A percentile compares a stretch with the other conserved stretches of the same genome.
phyloP scores from a whole-genome alignment of 441 rosid species.

The Adansonia grandidieri region DNA sequence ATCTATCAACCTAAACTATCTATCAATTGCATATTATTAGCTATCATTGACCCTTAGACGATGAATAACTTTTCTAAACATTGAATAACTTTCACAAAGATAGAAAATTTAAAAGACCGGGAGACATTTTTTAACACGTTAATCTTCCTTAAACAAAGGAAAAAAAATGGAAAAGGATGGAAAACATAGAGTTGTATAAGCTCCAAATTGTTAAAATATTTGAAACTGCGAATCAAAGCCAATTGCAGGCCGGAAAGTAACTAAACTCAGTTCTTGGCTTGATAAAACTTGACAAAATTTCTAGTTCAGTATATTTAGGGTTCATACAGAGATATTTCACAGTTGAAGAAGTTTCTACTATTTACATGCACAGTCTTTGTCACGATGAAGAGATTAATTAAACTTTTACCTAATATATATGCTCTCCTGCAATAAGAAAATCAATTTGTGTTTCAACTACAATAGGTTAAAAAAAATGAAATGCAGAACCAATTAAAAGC shows the following conservation, averaged over 20 bases:
- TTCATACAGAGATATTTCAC: not conserved
- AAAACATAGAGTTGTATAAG: not conserved
- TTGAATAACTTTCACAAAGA: not conserved
- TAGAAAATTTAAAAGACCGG: not conserved
- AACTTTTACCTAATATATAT: not conserved
- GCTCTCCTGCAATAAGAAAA: not conserved
- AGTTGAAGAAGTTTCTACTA: not conserved
- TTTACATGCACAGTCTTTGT: conserved; percentile 11
- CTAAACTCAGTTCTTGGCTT: not conserved
- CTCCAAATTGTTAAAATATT: not conserved
- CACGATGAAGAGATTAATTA: not conserved
- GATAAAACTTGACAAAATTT: not conserved
- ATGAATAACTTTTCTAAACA: not conserved
- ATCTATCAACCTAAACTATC: not conserved
- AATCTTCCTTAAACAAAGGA: not conserved
- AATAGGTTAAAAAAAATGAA: not conserved
- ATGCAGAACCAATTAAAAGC: not conserved
- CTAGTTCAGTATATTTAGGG: not conserved
- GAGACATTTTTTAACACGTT: conserved; percentile 1
- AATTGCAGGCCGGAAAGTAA: not conserved
- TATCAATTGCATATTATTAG: not conserved
- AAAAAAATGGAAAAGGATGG: not conserved
- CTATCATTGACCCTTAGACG: not conserved
- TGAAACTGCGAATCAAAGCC: not conserved
- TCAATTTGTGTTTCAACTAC: not conserved